Conservation (phyloP, 2,329 filamentous ascomycete species). For the Trichophyton mentagrophytes region DNA sequence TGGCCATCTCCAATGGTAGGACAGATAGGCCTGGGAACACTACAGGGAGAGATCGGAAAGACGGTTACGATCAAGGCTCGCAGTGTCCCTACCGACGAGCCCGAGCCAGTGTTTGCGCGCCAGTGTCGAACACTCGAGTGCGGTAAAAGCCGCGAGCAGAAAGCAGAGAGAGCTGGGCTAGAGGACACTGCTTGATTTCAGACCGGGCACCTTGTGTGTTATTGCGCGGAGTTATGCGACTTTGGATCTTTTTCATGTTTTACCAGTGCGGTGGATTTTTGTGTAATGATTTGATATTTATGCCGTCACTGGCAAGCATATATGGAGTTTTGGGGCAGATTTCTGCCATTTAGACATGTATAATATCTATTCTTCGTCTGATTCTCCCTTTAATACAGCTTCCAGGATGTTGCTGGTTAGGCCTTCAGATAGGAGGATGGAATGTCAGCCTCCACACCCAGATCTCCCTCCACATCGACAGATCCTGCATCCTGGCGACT, state of each 20-base stretch:
- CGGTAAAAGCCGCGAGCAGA: neutral
- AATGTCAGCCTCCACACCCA: neutral
- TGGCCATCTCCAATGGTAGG: constrained; percentile 20
- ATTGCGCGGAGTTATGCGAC: neutral
- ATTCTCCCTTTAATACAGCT: neutral
- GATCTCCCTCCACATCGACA: neutral
- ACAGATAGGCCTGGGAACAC: constrained; percentile 22
- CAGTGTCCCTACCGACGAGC: neutral
- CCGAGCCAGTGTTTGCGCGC: neutral
- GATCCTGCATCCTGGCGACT: neutral
- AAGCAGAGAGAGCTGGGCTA: neutral
- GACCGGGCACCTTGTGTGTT: neutral
- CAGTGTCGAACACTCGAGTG: constrained; percentile 3
- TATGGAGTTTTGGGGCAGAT: neutral
- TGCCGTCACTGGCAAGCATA: neutral
- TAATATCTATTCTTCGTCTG: neutral
- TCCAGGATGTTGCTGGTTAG: neutral
- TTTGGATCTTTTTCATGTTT: neutral
- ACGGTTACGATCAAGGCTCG: constrained; percentile 17
- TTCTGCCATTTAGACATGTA: neutral
- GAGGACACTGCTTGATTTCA: neutral
- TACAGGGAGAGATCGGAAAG: constrained; percentile 12
- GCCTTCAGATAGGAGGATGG: neutral
- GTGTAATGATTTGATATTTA: neutral
- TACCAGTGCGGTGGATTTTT: neutral